A percentile compares a stretch with the other conserved stretches of the same genome.
Conservation (phyloP, 1,284 basidiomycete genomes). For the Polyporus tsugae region DNA sequence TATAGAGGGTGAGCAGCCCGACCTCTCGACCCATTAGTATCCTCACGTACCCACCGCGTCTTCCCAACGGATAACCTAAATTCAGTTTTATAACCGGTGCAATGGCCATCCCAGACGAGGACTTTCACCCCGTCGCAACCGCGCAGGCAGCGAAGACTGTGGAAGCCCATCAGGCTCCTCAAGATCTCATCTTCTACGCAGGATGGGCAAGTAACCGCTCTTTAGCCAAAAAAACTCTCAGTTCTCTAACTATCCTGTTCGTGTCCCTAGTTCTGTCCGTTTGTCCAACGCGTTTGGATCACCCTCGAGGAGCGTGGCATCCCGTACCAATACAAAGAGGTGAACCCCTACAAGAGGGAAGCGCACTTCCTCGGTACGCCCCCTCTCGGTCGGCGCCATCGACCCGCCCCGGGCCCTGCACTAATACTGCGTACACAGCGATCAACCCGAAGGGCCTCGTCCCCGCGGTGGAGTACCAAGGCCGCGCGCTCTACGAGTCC, state of each 20-base stretch:
- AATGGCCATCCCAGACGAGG: conserved; percentile 55
- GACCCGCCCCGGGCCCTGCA: too few relatives aligned
- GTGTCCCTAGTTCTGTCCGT: conserved; percentile 70
- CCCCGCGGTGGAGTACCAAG: conserved; percentile 65
- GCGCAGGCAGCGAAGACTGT: conserved; percentile 63
- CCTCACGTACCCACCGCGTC: too few relatives aligned
- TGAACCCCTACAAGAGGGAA: conserved; percentile 79
- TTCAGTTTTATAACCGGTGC: too few relatives aligned
- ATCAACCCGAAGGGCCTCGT: conserved; percentile 78
- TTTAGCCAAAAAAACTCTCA: too few relatives aligned
- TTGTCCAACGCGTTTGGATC: conserved; percentile 73
- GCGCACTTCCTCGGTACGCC: conserved; percentile 60
- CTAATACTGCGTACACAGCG: conserved; percentile 39
- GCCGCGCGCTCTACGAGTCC: conserved; percentile 67
- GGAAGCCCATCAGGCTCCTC: conserved; percentile 53
- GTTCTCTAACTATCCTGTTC: not conserved
- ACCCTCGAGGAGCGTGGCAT: conserved; percentile 70
- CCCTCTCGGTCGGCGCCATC: not conserved
- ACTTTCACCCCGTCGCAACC: conserved; percentile 65
- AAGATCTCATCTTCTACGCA: conserved; percentile 66
- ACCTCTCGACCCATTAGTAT: not conserved
- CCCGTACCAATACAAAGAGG: conserved; percentile 71
- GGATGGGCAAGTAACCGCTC: conserved; percentile 55
- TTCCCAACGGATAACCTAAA: too few relatives aligned
- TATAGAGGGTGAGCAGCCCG: not conserved